Percentiles rank a stretch among this genome's conserved stretches.
Evolutionary conservation across 2,329 filamentous ascomycete species (phyloP).

Genomic region (Botrytis squamosa): DNA sequence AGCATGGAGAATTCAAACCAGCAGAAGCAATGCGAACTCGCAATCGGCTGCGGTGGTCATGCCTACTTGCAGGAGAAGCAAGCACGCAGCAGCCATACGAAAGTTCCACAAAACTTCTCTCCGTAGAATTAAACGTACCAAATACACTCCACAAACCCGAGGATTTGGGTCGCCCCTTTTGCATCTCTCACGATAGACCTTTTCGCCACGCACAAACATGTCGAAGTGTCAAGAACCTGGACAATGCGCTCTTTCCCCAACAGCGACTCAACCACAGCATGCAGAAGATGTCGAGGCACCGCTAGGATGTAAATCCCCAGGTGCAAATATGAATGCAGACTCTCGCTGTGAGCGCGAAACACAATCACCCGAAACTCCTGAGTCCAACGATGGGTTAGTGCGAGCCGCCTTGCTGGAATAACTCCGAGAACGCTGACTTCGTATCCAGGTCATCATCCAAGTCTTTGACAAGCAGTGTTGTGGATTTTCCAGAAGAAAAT

Average conservation of each 20-base stretch:
- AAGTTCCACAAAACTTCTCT: not conserved
- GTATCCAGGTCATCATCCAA: constrained; percentile 2
- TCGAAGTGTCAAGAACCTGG: not conserved
- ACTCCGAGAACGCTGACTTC: not conserved
- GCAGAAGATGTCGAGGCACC: not conserved
- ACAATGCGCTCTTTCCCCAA: not conserved
- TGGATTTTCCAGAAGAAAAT: constrained; percentile 32
- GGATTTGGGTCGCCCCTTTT: not conserved
- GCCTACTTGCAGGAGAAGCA: constrained; percentile 5
- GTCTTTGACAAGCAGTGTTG: constrained; percentile 32
- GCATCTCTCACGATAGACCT: not conserved
- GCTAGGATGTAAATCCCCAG: not conserved
- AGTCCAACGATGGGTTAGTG: constrained; percentile 6
- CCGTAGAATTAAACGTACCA: not conserved
- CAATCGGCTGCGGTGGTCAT: not conserved
- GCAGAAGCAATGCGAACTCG: not conserved
- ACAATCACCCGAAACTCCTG: constrained; percentile 7
- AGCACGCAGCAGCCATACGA: not conserved
- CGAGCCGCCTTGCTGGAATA: not conserved
- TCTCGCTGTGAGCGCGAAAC: not conserved
- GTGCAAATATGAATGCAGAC: not conserved
- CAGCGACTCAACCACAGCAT: not conserved
- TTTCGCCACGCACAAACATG: constrained; percentile 3
- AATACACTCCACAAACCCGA: not conserved
- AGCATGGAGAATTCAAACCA: not conserved